Evolutionary conservation across 139 green algal species (phyloP).

Genomic region (Axilococcus clingmanii): DNA sequence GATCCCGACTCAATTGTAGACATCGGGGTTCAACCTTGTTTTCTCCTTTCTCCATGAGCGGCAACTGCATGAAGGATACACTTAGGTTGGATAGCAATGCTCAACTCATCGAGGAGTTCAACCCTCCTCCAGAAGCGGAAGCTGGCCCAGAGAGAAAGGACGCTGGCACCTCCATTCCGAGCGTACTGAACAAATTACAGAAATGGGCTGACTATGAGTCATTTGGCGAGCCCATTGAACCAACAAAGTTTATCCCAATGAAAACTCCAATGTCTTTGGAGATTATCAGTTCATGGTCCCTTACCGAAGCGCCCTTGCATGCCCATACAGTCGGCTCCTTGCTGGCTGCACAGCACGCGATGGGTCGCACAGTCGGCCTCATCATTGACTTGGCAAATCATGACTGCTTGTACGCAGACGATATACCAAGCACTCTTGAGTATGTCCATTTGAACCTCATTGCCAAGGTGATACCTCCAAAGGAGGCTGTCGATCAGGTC

Average conservation of each 20-base stretch:
- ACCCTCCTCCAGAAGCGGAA: constrained; percentile 19
- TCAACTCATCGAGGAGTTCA: too few relatives aligned
- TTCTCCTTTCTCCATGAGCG: too few relatives aligned
- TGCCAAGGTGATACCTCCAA: constrained; percentile 57
- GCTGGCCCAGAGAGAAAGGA: neutral
- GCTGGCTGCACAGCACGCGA: constrained; percentile 25
- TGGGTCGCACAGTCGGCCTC: constrained; percentile 38
- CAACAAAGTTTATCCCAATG: constrained; percentile 47
- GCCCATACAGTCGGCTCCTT: constrained; percentile 44
- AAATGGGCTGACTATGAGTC: constrained; percentile 61
- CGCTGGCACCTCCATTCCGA: constrained; percentile 8
- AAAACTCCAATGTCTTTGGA: constrained; percentile 54
- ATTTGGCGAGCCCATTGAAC: constrained; percentile 31
- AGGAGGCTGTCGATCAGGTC: constrained; percentile 43
- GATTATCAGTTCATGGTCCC: constrained; percentile 51
- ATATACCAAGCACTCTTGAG: constrained; percentile 43
- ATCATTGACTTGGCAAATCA: constrained; percentile 78
- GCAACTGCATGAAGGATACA: too few relatives aligned
- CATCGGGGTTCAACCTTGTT: too few relatives aligned
- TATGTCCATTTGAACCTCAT: constrained; percentile 54
- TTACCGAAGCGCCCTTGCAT: constrained; percentile 44
- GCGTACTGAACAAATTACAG: constrained; percentile 57
- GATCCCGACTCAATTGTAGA: too few relatives aligned
- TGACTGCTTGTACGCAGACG: constrained; percentile 68
- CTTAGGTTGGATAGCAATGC: too few relatives aligned